These are phyloP conservation scores for Leonotis leonurus DNA, from an alignment of 257 asterid species.

Conservation along the genomic window DNA sequence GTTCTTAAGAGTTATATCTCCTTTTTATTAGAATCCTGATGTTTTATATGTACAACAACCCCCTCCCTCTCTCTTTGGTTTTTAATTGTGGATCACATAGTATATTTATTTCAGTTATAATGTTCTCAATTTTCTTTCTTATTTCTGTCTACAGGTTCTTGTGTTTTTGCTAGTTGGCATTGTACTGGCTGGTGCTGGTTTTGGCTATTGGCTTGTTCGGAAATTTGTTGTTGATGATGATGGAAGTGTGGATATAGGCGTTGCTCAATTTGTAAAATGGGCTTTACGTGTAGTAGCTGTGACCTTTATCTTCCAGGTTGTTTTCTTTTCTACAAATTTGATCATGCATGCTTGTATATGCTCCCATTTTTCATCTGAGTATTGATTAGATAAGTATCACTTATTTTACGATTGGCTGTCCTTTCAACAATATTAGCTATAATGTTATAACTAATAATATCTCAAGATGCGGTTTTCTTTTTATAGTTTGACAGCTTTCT, in stretches of 20 bases:
- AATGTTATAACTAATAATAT: not conserved
- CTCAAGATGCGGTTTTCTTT: not conserved
- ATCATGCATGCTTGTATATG: not conserved
- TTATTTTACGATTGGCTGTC: not conserved
- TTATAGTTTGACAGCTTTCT: not conserved
- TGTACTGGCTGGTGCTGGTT: constrained; percentile 82
- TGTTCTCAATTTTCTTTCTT: not conserved
- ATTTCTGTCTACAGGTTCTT: constrained; percentile 48
- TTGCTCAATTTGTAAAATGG: constrained; percentile 91
- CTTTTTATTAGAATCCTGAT: not conserved
- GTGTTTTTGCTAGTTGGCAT: constrained; percentile 61
- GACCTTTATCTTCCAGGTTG: constrained; percentile 75
- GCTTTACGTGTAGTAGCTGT: constrained; percentile 65
- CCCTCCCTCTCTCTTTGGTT: not conserved
- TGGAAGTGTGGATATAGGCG: constrained; percentile 79
- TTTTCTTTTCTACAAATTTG: not conserved
- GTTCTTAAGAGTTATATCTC: not conserved
- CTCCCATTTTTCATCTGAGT: not conserved
- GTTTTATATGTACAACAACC: not conserved
- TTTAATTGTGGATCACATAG: not conserved
- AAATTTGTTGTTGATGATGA: constrained; percentile 73
- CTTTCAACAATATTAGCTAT: not conserved
- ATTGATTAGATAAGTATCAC: not conserved
- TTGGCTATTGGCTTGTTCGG: constrained; percentile 89
- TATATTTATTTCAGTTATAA: not conserved